Evolutionary conservation across 495 filamentous ascomycete genomes (phyloP).

Genomic region (Penicillium cosmopolitanum): DNA sequence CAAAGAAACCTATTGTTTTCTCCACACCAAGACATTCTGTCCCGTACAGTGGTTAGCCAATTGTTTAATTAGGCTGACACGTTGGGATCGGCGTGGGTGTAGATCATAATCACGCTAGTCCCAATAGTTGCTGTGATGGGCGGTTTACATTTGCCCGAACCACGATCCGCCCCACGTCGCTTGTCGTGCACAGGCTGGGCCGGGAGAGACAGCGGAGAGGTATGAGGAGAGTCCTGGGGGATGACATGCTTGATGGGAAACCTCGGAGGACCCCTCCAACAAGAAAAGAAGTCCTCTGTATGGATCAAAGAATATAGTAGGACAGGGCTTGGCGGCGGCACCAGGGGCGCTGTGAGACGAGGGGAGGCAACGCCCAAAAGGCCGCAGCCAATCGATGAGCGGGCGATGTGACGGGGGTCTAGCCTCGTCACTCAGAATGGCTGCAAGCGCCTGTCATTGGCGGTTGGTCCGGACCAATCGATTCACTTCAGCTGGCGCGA

Average conservation of each 20-base stretch:
- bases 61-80: slow-evolving; percentile 12
- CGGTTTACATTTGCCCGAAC: not conserved
- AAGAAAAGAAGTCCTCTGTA: too few relatives aligned
- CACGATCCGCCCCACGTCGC: slow-evolving; percentile 3
- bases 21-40: not conserved
- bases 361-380: slow-evolving; percentile 13
- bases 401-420: slow-evolving; percentile 28
- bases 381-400: slow-evolving; percentile 24
- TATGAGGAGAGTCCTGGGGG: not conserved
- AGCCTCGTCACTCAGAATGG: slow-evolving; percentile 3
- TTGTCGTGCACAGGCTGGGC: not conserved
- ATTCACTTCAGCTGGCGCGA: slow-evolving; percentile 2
- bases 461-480: slow-evolving; percentile 1
- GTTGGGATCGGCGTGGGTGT: slow-evolving; percentile 6
- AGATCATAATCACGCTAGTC: slow-evolving; percentile 22
- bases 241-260: not conserved
- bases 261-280: not conserved
- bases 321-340: slow-evolving; percentile 20
- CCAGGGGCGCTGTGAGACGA: slow-evolving; percentile 30
- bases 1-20: not conserved
- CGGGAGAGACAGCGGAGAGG: not conserved
- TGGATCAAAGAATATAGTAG: not conserved
- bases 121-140: not conserved
- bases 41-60: not conserved
- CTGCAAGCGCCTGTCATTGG: slow-evolving; percentile 7